phyloP scores from a whole-genome alignment of 208 protist genomes.

The Leishmania lainsoni region DNA sequence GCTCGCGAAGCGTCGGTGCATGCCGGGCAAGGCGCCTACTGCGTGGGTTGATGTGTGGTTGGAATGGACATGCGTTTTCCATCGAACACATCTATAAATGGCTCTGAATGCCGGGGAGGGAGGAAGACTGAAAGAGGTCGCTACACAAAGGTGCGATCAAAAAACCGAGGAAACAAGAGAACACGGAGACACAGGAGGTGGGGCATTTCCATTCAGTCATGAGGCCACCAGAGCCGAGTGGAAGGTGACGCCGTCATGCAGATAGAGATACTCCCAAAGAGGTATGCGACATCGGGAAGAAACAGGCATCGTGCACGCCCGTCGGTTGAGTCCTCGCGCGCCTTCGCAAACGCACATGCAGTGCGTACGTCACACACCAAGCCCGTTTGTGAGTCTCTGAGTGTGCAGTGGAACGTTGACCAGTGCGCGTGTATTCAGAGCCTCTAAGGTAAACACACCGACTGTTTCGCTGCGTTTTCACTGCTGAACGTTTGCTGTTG shows the following conservation, averaged over 20 bases:
- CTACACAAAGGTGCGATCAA: background rate
- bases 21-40: conserved; percentile 30
- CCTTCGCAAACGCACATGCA: background rate
- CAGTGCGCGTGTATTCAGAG: background rate
- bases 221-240: background rate
- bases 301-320: too few species aligned
- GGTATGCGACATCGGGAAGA: too few species aligned
- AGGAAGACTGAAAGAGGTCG: background rate
- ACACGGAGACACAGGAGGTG: background rate
- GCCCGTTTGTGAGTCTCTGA: background rate
- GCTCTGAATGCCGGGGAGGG: background rate
- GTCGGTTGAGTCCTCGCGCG: background rate
- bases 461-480: background rate
- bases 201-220: background rate
- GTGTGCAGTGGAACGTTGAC: background rate
- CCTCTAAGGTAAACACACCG: background rate
- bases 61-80: conserved; percentile 23
- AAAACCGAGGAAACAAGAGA: background rate
- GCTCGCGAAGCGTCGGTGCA: conserved; percentile 32
- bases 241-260: background rate
- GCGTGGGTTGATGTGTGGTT: conserved; percentile 31
- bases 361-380: background rate
- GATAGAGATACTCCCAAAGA: background rate
- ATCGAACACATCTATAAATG: conserved; percentile 3
- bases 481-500: background rate